Percentiles rank a stretch among this genome's conserved stretches.
Evolutionary conservation across 306 rosid species (phyloP).

Genomic region (Castanea sativa): DNA sequence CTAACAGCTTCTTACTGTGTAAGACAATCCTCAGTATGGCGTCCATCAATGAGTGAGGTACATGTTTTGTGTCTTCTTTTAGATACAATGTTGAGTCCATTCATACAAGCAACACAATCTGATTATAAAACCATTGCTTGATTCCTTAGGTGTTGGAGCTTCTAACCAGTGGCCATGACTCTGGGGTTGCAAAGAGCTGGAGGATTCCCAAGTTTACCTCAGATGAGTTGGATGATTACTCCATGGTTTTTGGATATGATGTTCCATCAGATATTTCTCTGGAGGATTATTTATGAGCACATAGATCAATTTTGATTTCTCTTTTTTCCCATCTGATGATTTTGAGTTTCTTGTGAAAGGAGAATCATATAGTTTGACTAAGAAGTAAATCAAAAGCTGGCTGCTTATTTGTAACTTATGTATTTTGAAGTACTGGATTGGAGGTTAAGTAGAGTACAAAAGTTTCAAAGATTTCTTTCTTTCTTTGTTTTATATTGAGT

Average conservation of each 20-base stretch:
- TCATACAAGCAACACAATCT: not conserved
- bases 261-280: conserved; percentile 55
- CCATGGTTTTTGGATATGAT: conserved; percentile 77
- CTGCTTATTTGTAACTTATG: conserved; percentile 20
- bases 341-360: conserved; percentile 3
- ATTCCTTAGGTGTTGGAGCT: conserved; percentile 60
- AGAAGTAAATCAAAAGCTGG: conserved; percentile 13
- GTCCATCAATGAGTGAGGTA: conserved; percentile 88
- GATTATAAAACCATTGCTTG: not conserved
- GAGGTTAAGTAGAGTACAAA: no score
- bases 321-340: not conserved
- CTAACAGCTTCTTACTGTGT: conserved; percentile 84
- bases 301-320: not conserved
- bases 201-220: conserved; percentile 73
- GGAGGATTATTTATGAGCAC: conserved; percentile 54
- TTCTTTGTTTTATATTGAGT: no score
- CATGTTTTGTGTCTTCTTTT: not conserved
- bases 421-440: no score
- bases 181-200: conserved; percentile 58
- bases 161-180: conserved; percentile 52
- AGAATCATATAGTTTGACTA: not conserved
- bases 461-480: no score
- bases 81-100: not conserved
- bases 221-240: conserved; percentile 82
- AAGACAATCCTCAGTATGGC: conserved; percentile 68